A percentile compares a stretch with the other conserved stretches of the same genome.
Conservation (phyloP, 768 basidiomycete genomes). For the Auricularia sp. region DNA sequence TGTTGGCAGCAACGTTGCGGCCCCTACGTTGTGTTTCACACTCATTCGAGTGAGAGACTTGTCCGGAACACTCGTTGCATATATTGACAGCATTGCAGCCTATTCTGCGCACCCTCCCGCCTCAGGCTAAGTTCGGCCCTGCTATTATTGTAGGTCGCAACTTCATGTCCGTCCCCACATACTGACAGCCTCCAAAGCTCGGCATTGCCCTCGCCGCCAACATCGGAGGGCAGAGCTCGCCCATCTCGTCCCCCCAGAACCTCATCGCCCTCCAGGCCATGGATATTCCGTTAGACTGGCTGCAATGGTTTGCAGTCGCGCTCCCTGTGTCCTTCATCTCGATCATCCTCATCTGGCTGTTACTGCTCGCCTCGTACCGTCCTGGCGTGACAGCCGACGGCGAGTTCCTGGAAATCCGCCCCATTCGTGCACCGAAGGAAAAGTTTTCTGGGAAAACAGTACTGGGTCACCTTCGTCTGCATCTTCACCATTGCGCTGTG, state of each 20-base stretch:
- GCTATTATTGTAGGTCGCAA: conserved; percentile 73
- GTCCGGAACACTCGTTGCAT: neutral
- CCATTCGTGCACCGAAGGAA: conserved; percentile 77
- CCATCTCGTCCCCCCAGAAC: conserved; percentile 97
- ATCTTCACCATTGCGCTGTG: conserved; percentile 78
- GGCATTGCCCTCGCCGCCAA: conserved; percentile 98
- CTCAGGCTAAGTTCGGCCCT: conserved; percentile 77
- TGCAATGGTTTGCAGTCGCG: conserved; percentile 86
- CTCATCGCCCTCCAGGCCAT: conserved; percentile 84
- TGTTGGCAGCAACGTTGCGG: conserved; percentile 77
- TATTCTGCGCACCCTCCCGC: conserved; percentile 83
- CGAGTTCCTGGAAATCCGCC: conserved; percentile 72
- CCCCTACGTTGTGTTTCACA: conserved; percentile 93
- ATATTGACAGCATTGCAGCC: conserved; percentile 43
- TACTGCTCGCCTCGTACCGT: conserved; percentile 74
- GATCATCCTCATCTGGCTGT: conserved; percentile 82
- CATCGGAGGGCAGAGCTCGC: conserved; percentile 94
- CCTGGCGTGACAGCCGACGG: conserved; percentile 65
- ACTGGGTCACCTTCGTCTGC: conserved; percentile 80
- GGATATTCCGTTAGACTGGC: conserved; percentile 82
- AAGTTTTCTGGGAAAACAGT: conserved; percentile 78
- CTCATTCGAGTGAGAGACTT: conserved; percentile 67
- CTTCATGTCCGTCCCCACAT: neutral
- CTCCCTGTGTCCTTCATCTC: conserved; percentile 84
- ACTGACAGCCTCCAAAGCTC: conserved; percentile 40